Evolutionary conservation across 345 rosid species (phyloP).

Genomic region (Hirschfeldia incana): DNA sequence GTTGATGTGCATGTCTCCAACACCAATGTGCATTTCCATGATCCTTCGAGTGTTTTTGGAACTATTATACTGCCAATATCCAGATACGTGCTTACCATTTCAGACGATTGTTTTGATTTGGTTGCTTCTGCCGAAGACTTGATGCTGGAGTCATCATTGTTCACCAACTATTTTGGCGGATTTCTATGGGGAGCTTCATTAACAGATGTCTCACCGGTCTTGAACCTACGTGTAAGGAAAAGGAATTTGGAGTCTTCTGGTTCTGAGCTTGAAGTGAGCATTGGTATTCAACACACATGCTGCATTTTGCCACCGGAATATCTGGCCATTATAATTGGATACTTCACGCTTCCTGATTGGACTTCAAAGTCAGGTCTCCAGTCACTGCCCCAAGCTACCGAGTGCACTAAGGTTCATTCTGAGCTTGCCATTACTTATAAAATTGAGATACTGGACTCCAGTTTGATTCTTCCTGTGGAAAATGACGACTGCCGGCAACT

Average conservation of each 20-base stretch:
- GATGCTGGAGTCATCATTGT: slow-evolving; percentile 67
- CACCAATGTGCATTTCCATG: slow-evolving; percentile 75
- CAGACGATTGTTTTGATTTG: slow-evolving; percentile 56
- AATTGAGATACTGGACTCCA: slow-evolving; percentile 75
- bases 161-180: slow-evolving; percentile 51
- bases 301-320: slow-evolving; percentile 72
- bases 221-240: slow-evolving; percentile 69
- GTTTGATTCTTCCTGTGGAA: slow-evolving; percentile 59
- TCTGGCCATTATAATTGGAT: slow-evolving; percentile 78
- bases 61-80: slow-evolving; percentile 55
- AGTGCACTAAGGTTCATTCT: slow-evolving; percentile 24
- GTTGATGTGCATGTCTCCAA: slow-evolving; percentile 55
- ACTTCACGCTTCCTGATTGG: slow-evolving; percentile 87
- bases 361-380: slow-evolving; percentile 45
- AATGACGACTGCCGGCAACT: slow-evolving; percentile 50
- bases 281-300: slow-evolving; percentile 80
- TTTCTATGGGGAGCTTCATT: slow-evolving; percentile 71
- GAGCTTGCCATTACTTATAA: slow-evolving; percentile 50
- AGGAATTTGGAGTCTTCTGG: slow-evolving; percentile 44
- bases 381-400: slow-evolving; percentile 35
- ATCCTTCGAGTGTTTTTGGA: slow-evolving; percentile 72
- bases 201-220: slow-evolving; percentile 54
- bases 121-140: slow-evolving; percentile 67
- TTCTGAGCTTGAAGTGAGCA: slow-evolving; percentile 72
- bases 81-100: slow-evolving; percentile 47